phyloP scores from a whole-genome alignment of 805 yeast species.

The Metschnikowia kofuensis region DNA sequence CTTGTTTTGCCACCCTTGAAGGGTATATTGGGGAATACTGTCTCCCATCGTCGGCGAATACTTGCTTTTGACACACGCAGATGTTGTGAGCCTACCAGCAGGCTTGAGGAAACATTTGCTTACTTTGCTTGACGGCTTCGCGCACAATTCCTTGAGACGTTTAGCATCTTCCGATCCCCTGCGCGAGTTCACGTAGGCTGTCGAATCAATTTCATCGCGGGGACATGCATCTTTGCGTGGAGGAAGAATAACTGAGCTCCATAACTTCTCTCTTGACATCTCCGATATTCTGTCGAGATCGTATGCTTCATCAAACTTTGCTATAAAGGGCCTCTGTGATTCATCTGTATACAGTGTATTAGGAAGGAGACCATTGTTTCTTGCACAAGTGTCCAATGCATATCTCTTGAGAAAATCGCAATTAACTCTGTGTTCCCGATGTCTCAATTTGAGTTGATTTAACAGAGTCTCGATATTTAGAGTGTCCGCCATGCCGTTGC shows the following conservation, averaged over 20 bases:
- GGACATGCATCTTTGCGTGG: slow-evolving; percentile 46
- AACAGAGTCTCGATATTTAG: slow-evolving; percentile 1
- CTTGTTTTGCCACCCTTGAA: slow-evolving; percentile 19
- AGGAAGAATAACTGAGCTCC: slow-evolving; percentile 42
- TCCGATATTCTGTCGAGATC: slow-evolving; percentile 10
- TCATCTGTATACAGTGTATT: slow-evolving; percentile 4
- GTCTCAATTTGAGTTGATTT: slow-evolving; percentile 4
- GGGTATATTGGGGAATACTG: slow-evolving; percentile 19
- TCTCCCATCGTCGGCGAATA: slow-evolving; percentile 13
- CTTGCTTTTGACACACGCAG: slow-evolving; percentile 10
- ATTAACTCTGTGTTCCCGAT: slow-evolving; percentile 17
- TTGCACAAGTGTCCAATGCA: slow-evolving; percentile 18
- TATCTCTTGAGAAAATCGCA: slow-evolving; percentile 16
- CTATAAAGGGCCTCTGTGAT: slow-evolving; percentile 2
- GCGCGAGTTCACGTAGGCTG: slow-evolving; percentile 25
- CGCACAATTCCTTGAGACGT: no score
- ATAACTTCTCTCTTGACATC: slow-evolving; percentile 17
- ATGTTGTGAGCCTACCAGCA: slow-evolving; percentile 28
- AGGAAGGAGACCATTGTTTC: slow-evolving; percentile 10
- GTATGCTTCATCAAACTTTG: slow-evolving; percentile 1
- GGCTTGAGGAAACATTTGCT: slow-evolving; percentile 22
- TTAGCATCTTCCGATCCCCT: slow-evolving; percentile 6
- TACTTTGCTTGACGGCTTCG: no score
- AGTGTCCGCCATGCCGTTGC: neutral
- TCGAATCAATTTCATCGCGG: slow-evolving; percentile 17